phyloP scores from a whole-genome alignment of 2,329 filamentous ascomycete genomes.

The Alternaria burnsii region DNA sequence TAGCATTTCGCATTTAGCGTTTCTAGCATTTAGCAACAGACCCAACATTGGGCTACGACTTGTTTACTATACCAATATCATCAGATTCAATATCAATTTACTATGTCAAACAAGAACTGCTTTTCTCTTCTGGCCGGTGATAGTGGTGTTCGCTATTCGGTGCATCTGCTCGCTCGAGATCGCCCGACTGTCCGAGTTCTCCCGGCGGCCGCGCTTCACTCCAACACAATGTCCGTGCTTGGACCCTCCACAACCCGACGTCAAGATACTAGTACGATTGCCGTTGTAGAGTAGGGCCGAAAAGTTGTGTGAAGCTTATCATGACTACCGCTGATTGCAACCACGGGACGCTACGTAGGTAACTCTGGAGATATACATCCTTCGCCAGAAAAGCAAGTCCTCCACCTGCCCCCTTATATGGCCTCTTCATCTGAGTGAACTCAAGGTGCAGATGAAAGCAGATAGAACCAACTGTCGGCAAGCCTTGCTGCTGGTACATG shows the following conservation, averaged over 20 bases:
- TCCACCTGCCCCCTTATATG: neutral
- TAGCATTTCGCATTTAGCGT: constrained; percentile 9
- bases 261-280: neutral
- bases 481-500: neutral
- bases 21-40: constrained; percentile 3
- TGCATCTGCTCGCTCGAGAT: neutral
- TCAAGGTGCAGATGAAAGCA: neutral
- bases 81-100: neutral
- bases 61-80: constrained; percentile 3
- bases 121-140: neutral
- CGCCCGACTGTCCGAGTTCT: constrained; percentile 4
- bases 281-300: neutral
- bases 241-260: neutral
- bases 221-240: neutral
- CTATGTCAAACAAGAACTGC: neutral
- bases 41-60: constrained; percentile 9
- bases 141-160: constrained; percentile 1
- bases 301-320: neutral
- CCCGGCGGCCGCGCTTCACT: constrained; percentile 16
- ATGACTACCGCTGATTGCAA: too few species aligned
- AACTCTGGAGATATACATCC: neutral
- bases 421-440: neutral
- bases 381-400: neutral
- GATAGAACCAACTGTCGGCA: neutral
- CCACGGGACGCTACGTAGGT: neutral